Evolutionary conservation across 2,329 filamentous ascomycete species (phyloP).

Genomic region (Trichoderma pleuroti): DNA sequence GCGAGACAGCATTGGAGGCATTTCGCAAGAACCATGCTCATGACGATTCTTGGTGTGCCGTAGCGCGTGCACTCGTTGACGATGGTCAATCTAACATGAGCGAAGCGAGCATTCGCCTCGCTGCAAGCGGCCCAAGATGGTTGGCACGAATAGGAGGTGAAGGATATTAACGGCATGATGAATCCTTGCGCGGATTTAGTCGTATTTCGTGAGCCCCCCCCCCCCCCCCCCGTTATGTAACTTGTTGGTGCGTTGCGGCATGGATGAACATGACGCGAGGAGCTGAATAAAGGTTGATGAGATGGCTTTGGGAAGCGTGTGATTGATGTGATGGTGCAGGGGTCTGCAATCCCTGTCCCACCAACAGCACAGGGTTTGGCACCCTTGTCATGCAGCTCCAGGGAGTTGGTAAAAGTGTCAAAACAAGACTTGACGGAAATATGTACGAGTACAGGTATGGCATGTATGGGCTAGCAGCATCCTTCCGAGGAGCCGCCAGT

Average conservation of each 20-base stretch:
- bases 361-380: background rate
- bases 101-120: slow-evolving; percentile 13
- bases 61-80: background rate
- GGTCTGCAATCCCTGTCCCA: background rate
- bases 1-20: background rate
- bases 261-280: slow-evolving; percentile 1
- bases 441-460: background rate
- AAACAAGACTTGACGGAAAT: slow-evolving; percentile 9
- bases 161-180: slow-evolving; percentile 10
- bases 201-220: background rate
- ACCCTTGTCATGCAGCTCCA: slow-evolving; percentile 14
- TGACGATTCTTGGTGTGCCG: background rate
- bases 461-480: background rate
- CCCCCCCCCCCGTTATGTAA: background rate
- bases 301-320: slow-evolving; percentile 11
- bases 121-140: background rate
- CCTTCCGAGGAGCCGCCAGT: slow-evolving; percentile 10
- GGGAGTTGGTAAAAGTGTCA: slow-evolving; percentile 16
- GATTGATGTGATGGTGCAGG: slow-evolving; percentile 15
- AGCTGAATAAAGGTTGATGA: slow-evolving; percentile 14
- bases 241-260: background rate
- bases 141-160: slow-evolving; percentile 11
- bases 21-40: background rate
- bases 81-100: background rate
- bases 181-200: background rate